A percentile compares a stretch with the other conserved stretches of the same genome.
These are phyloP conservation scores for Fonsecaea nubica DNA, from an alignment of 2,329 filamentous ascomycete species.

Conservation along the genomic window DNA sequence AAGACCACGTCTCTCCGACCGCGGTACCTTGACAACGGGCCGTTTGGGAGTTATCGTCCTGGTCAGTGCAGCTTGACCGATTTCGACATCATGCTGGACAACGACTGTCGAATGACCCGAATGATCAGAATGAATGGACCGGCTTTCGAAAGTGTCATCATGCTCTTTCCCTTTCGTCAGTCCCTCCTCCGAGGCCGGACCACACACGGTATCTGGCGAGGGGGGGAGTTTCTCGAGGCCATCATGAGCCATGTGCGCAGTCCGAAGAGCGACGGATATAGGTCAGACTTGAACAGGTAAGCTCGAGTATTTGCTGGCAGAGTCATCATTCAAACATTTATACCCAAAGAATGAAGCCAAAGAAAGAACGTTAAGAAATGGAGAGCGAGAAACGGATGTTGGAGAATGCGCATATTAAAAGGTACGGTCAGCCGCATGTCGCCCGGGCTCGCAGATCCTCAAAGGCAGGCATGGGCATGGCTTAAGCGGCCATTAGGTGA, in stretches of 20 bases:
- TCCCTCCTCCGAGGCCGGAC: constrained; percentile 12
- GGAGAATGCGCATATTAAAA: constrained; percentile 2
- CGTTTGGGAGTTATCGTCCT: constrained; percentile 44
- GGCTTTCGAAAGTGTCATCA: constrained; percentile 12
- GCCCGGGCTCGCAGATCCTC: neutral
- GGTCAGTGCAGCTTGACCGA: constrained; percentile 32
- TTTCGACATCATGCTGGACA: constrained; percentile 33
- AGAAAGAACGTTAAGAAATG: constrained; percentile 10
- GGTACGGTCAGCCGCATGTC: constrained; percentile 24
- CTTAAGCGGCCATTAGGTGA: constrained; percentile 4
- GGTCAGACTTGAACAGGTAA: constrained; percentile 5
- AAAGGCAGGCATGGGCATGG: neutral
- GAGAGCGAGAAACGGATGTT: constrained; percentile 4
- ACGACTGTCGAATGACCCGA: constrained; percentile 27
- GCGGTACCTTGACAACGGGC: constrained; percentile 57
- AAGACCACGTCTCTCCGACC: constrained; percentile 70
- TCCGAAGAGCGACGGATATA: neutral
- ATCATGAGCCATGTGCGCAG: constrained; percentile 21
- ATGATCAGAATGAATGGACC: constrained; percentile 24
- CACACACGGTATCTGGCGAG: constrained; percentile 12
- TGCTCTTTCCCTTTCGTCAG: constrained; percentile 18
- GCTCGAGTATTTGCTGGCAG: constrained; percentile 15
- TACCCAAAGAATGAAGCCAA: constrained; percentile 1
- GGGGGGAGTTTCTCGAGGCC: constrained; percentile 26
- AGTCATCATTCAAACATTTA: constrained; percentile 27